Evolutionary conservation across 2,329 filamentous ascomycete genomes (phyloP), one percentile per base, ranked within the genome.

Genomic region (Penicillium sp.): DNA sequence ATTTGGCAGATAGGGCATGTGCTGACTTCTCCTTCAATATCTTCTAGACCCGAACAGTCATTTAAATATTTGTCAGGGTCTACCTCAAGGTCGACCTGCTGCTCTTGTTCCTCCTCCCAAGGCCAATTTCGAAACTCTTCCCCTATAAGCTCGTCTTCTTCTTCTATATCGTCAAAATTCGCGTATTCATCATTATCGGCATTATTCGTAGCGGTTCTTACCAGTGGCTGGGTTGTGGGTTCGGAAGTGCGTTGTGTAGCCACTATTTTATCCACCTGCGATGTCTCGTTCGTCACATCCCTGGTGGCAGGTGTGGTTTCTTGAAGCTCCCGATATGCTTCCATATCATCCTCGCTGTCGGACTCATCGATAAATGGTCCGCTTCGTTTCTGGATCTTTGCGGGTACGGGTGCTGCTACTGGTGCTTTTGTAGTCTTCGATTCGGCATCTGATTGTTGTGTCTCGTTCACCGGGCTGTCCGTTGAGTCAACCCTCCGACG

Each of bases 1-100:
- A 79, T 78, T 64, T 82, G 84, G 72, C 94, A 97, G 29, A 97
- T 86, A 1, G 93, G 93, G 71, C 92, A 97, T 24, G 74, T 69
- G 2, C 76, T 66, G 6, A 66, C 66, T 40, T 29, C 62, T 29
- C 50, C 55, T 35, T 63, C 62, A 45, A 56, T 53, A 53, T 60
- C 55, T 49, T 60, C 62, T 40, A 56, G 24, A 31, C 48, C 57
- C n/a, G 45, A 42, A 45, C 34, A 50, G 24, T 66, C 62, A n/a
- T 70, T 53, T 5, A 60, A 62, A n/a, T 73, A 72, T 8, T 70
- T 65, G 13, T 69, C 40, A 6, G 46, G 29, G 8, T 52, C 39
- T 39, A 57, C 57, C n/a, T 56, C 60, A 18, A 66, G 54, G 14
- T 65, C 60, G 22, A 61, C 67, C 16, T 22, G 20, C 18, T 34